Base-by-base conservation (phyloP, 73 alveolate species). In the Uronychia binucleata region DNA sequence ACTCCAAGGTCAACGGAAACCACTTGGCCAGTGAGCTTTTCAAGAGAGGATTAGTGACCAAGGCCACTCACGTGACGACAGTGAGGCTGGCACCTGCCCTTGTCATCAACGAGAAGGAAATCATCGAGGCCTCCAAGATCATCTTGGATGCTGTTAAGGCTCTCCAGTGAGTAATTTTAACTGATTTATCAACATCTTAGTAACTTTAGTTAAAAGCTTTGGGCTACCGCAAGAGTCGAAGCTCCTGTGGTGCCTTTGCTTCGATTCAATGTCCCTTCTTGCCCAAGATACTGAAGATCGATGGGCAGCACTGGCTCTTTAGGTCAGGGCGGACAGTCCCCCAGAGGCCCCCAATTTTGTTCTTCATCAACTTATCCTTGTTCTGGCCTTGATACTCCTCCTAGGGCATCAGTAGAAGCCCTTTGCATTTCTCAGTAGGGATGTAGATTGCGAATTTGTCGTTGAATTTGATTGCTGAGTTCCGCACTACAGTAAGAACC, bases 21-120 rank as follows among this genome's bases (percentile, higher is more conserved):
- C 91, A 85, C 46, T 67, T 90, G 14, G 79, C 93, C 5, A 31
- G 57, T 0, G 59, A 60, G 33, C 75, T 97, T 58, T 88, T 90
- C 60, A 87, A 88, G 76, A 34, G 84, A 29, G 98, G 99, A 19
- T 67, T 97, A 78, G 90, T 96, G 11, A 92, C 97, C 83, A 97
- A 95, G 90, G 97, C 98, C 31, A 96, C 99, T 0, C 99, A 96
- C 46, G 98, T 84, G 25, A 88, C 93, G 77, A 91, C 93, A 27
- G 86, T 97, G 33, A 96, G 99, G 83, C 84, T 97, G 32, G 97
- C 99, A 31, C 99, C 99, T 1, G 99, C 99, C 19, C 91, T 97
- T 27, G 86, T 86, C 19, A 95, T 93, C 34, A 83, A 80, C 19
- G 91, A 95, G 77, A 28, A 79, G 34, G 86, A 93, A 57, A 32